A percentile compares a stretch with the other conserved stretches of the same genome.
These are phyloP conservation scores for Penicillium sp. DNA, from an alignment of 2,329 filamentous ascomycete genomes.

Conservation along the genomic window DNA sequence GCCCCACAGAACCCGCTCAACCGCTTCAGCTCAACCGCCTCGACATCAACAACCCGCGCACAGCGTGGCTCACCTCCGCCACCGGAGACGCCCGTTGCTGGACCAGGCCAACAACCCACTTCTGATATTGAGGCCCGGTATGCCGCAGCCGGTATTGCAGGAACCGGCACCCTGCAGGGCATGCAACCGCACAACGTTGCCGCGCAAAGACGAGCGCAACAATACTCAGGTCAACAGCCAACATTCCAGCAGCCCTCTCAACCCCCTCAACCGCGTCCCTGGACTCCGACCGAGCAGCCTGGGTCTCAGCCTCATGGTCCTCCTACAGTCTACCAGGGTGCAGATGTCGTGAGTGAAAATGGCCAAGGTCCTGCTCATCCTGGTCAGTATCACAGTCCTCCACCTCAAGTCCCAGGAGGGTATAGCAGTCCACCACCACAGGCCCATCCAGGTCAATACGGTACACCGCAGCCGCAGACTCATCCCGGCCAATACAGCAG, in stretches of 20 bases:
- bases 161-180: slow-evolving; percentile 77
- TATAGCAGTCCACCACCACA: slow-evolving; percentile 18
- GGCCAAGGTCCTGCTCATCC: slow-evolving; percentile 39
- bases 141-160: slow-evolving; percentile 86
- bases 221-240: slow-evolving; percentile 64
- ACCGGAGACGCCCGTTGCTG: slow-evolving; percentile 84
- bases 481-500: slow-evolving; percentile 27
- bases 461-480: slow-evolving; percentile 13
- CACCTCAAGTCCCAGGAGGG: slow-evolving; percentile 27
- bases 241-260: slow-evolving; percentile 41
- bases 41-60: slow-evolving; percentile 88
- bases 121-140: slow-evolving; percentile 90
- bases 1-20: slow-evolving; percentile 54
- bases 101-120: slow-evolving; percentile 68
- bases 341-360: slow-evolving; percentile 62
- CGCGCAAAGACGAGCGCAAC: slow-evolving; percentile 76
- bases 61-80: slow-evolving; percentile 91
- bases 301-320: slow-evolving; percentile 85
- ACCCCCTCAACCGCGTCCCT: slow-evolving; percentile 64
- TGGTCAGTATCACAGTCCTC: slow-evolving; percentile 36
- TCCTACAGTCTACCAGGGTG: slow-evolving; percentile 87
- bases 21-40: slow-evolving; percentile 77
- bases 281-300: slow-evolving; percentile 92
- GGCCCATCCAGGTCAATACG: slow-evolving; percentile 17
- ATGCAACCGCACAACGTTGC: slow-evolving; percentile 76